Percentiles rank a stretch among this genome's conserved stretches.
phyloP scores from a whole-genome alignment of 345 rosid species.

The Eucalyptus melliodora region DNA sequence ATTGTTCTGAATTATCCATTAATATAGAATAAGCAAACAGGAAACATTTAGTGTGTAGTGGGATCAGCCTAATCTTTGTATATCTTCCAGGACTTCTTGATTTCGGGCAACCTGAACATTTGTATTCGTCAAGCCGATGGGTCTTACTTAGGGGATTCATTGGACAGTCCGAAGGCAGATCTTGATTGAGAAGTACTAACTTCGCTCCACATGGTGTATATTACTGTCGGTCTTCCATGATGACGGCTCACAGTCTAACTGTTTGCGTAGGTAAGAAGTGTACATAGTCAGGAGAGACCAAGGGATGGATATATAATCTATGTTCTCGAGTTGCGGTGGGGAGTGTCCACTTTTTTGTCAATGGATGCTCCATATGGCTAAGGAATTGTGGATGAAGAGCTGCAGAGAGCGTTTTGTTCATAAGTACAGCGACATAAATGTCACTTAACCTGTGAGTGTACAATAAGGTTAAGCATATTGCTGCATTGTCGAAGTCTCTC shows the following conservation, averaged over 20 bases:
- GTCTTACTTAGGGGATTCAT: constrained; percentile 50
- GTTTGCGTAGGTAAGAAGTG: constrained; percentile 28
- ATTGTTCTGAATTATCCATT: background rate
- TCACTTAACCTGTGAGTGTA: background rate
- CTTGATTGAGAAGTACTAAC: constrained; percentile 13
- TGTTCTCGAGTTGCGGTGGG: constrained; percentile 8
- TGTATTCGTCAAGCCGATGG: constrained; percentile 66
- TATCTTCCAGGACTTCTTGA: constrained; percentile 41
- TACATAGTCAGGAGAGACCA: constrained; percentile 33
- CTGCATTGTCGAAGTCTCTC: background rate
- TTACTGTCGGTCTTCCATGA: background rate
- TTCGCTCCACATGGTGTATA: background rate
- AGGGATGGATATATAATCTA: constrained; percentile 3
- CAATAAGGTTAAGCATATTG: constrained; percentile 18
- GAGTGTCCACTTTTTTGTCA: constrained; percentile 34
- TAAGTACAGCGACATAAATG: constrained; percentile 16
- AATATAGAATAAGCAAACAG: background rate
- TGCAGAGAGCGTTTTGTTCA: constrained; percentile 26
- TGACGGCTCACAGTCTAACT: constrained; percentile 12
- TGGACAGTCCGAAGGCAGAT: constrained; percentile 35
- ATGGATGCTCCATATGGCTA: constrained; percentile 20
- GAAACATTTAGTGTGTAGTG: background rate
- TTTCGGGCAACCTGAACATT: constrained; percentile 62
- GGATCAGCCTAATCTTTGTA: background rate
- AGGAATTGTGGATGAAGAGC: background rate